Evolutionary conservation across 441 rosid genomes (phyloP), one percentile per base, ranked within the genome.

Genomic region (Biscutella laevigata): DNA sequence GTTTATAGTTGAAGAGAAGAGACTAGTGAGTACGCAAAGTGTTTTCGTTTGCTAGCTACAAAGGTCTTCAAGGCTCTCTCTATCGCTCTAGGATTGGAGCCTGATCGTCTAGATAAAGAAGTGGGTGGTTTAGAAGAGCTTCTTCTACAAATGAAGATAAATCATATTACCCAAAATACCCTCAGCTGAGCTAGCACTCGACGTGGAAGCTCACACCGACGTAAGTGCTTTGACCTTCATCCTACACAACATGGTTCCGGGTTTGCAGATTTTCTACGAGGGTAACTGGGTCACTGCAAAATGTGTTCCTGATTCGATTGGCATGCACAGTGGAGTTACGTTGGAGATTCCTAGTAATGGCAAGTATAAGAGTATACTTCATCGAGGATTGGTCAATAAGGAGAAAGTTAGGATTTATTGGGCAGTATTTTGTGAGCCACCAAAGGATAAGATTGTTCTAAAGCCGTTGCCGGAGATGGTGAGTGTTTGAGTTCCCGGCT

Each of bases 231-330:
- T 88, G 59, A 83, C 95, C 17, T 88, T 88, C 73, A 83, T 91
- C 21, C 87, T 91, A 73, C 96, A 91, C 85, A 91, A 91, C 79
- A 91, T 91, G 96, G 91, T 91, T 32, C 95, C 98, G 0, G 96
- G 98, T 1, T 78, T 91, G 33, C 98, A 91, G 71, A 87, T 85
- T 14, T 88, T 83, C 73, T 81, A 85, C 15, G 66, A 80, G 36
- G 82, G 73, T 17, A 83, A 88, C 47, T 91, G 98, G 96, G 53
- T 85, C 10, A 91, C 75, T 0, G 96, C 96, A 16, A 88, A 91
- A 66, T 91, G 96, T 20, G 88, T 91, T 35, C 96, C 96, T 0
- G 75, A 83, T 54, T 91, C 98, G 4, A 85, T 91, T 62, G 77
- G 85, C 69, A 81, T 85, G 96, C 98, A 88, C 63, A 60, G 88